A percentile compares a stretch with the other conserved stretches of the same genome.
Evolutionary conservation across 2,329 filamentous ascomycete species (phyloP).

Genomic region (Pseudocercospora fuligena): DNA sequence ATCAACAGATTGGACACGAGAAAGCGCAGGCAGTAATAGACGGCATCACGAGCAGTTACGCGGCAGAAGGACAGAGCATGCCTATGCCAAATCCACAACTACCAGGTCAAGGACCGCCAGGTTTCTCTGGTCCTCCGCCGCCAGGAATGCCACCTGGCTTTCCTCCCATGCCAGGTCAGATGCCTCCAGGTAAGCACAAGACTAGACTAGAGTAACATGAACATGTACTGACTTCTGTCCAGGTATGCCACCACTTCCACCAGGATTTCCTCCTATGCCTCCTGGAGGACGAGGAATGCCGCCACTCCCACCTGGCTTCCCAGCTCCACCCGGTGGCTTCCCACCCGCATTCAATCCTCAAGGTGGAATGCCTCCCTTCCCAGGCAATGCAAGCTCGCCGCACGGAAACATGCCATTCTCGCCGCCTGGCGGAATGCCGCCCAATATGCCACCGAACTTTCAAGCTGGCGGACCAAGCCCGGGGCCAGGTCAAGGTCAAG

Average conservation of each 20-base stretch:
- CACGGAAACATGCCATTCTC: slow-evolving; percentile 38
- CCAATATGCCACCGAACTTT: slow-evolving; percentile 23
- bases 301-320: slow-evolving; percentile 43
- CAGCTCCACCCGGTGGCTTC: slow-evolving; percentile 45
- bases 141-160: slow-evolving; percentile 42
- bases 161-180: slow-evolving; percentile 23
- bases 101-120: slow-evolving; percentile 44
- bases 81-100: slow-evolving; percentile 61
- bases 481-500: slow-evolving; percentile 14
- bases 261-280: slow-evolving; percentile 30
- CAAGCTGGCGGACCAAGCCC: slow-evolving; percentile 28
- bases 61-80: slow-evolving; percentile 87
- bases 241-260: slow-evolving; percentile 33
- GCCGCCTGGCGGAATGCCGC: slow-evolving; percentile 38
- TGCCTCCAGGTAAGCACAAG: slow-evolving; percentile 30
- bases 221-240: slow-evolving; percentile 11
- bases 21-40: slow-evolving; percentile 99
- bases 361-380: slow-evolving; percentile 41
- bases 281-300: slow-evolving; percentile 35
- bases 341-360: slow-evolving; percentile 42
- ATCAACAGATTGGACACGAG: slow-evolving; percentile 98
- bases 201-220: neutral
- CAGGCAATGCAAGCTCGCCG: slow-evolving; percentile 26
- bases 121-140: slow-evolving; percentile 32
- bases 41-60: slow-evolving; percentile 94